Base-by-base conservation (phyloP, 495 filamentous ascomycete genomes). In the Bathelium albidoporum region DNA sequence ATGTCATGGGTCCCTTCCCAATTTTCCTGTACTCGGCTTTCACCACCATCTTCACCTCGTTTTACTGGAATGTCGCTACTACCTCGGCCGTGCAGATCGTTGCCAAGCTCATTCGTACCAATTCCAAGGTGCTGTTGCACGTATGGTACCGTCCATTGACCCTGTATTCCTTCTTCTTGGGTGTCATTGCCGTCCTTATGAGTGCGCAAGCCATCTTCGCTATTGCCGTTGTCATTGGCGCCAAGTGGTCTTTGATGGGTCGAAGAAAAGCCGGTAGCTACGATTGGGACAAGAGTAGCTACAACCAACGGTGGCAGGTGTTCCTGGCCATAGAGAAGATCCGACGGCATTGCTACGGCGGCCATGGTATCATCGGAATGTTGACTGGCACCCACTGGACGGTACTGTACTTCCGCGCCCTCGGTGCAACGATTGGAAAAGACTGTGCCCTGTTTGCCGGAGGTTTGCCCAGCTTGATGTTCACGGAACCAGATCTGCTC, bases 401-500 rank as follows among this genome's bases (percentile, higher is more conserved):
- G 0, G 67, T 69, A 3, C 49, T 73, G 29, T 81, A 80, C 63
- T 80, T 78, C 71, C 73, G 75, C 11, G 68, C 67, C 18, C 62
- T 81, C 2, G 78, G 79, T 9, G 77, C 77, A 2, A 70, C 61
- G 2, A 76, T 80, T 53, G 78, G 79, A 11, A 68, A 72, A 22
- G 74, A 81, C 67, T 78, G 77, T 45, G 76, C 77, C 9, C 69
- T 80, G 18, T 79, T 79, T 52, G 76, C 75, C 18, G 76, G 76
- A 41, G 78, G 78, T 1, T 62, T 61, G 1, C 76, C 78, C 24
- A 76, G 69, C 49, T 64, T 81, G 24, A 64, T 76, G 39, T 78
- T 81, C 53, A 81, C 79, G 1, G 79, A 81, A 69, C 79, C 79
- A 2, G 79, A 80, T 29, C 70, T 80, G 29, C 63, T 81, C 1